Percentiles rank a stretch among this genome's conserved stretches.
Evolutionary conservation across 441 rosid species (phyloP).

Genomic region (Erysimum cheiri): DNA sequence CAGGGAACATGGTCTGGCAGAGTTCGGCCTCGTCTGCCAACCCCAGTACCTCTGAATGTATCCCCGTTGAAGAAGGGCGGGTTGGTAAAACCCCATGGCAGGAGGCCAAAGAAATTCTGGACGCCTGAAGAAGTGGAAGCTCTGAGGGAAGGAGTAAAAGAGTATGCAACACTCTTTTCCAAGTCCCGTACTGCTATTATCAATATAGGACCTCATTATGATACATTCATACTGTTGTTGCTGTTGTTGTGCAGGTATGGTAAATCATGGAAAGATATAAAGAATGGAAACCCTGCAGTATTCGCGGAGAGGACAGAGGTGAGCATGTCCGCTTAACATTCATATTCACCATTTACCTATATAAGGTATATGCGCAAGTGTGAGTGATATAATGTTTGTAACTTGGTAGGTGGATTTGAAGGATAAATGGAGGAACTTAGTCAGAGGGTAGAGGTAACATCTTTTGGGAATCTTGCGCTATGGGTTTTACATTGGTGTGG

Average conservation of each 20-base stretch:
- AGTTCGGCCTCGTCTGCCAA: constrained; percentile 34
- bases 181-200: background rate
- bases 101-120: constrained; percentile 41
- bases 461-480: constrained; percentile 3
- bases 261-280: constrained; percentile 39
- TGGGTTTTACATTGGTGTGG: background rate
- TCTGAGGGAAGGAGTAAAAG: constrained; percentile 44
- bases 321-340: constrained; percentile 18
- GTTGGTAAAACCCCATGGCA: constrained; percentile 7
- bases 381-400: constrained; percentile 23
- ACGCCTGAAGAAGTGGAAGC: constrained; percentile 42
- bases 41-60: constrained; percentile 29
- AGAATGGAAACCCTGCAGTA: constrained; percentile 39
- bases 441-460: constrained; percentile 26
- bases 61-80: constrained; percentile 23
- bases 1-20: constrained; percentile 37
- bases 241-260: constrained; percentile 39
- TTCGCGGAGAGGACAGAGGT: constrained; percentile 41
- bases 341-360: constrained; percentile 1
- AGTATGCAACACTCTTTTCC: constrained; percentile 35
- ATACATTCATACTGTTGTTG: constrained; percentile 16
- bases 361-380: constrained; percentile 1
- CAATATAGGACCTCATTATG: constrained; percentile 3
- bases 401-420: constrained; percentile 42
- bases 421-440: constrained; percentile 47